These are phyloP conservation scores for Podaxis sp. DNA, from an alignment of 768 basidiomycete species.

Conservation along the genomic window DNA sequence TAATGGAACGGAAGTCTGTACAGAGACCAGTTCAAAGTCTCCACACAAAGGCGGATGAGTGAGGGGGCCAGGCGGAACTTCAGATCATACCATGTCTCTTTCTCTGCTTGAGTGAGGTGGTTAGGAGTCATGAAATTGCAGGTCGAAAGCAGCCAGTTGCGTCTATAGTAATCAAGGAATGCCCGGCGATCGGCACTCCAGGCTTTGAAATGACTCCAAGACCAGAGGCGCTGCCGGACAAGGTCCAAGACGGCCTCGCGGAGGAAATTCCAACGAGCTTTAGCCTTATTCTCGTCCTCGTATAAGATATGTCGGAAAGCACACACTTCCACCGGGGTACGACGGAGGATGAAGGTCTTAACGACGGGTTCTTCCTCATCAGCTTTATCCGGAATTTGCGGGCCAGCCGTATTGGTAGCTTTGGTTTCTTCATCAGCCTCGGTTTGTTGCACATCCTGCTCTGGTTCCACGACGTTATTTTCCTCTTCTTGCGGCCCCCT, in stretches of 20 bases:
- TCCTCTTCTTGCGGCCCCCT: background rate
- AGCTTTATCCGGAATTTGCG: background rate
- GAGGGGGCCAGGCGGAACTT: constrained; percentile 30
- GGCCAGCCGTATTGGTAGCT: too few species aligned
- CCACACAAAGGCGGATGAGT: constrained; percentile 33
- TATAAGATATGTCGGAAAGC: constrained; percentile 26
- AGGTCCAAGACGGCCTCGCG: constrained; percentile 7
- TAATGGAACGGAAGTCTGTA: constrained; percentile 34
- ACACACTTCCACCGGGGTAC: constrained; percentile 14
- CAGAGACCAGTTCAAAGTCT: constrained; percentile 31
- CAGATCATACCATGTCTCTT: constrained; percentile 28
- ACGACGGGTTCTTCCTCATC: background rate
- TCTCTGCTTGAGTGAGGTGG: constrained; percentile 26
- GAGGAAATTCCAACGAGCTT: constrained; percentile 19
- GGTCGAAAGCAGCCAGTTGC: constrained; percentile 26
- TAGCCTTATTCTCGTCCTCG: constrained; percentile 18
- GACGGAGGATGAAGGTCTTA: background rate
- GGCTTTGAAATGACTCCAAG: constrained; percentile 18
- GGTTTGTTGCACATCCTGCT: background rate
- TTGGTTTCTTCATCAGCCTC: background rate
- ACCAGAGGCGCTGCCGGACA: constrained; percentile 6
- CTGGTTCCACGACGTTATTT: background rate
- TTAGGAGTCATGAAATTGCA: constrained; percentile 25
- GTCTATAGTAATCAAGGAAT: constrained; percentile 29
- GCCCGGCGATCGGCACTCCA: constrained; percentile 28